Evolutionary conservation across 768 basidiomycete genomes (phyloP), one percentile per base, ranked within the genome.

Genomic region (Tylopilus plumbeoviolaceoides): DNA sequence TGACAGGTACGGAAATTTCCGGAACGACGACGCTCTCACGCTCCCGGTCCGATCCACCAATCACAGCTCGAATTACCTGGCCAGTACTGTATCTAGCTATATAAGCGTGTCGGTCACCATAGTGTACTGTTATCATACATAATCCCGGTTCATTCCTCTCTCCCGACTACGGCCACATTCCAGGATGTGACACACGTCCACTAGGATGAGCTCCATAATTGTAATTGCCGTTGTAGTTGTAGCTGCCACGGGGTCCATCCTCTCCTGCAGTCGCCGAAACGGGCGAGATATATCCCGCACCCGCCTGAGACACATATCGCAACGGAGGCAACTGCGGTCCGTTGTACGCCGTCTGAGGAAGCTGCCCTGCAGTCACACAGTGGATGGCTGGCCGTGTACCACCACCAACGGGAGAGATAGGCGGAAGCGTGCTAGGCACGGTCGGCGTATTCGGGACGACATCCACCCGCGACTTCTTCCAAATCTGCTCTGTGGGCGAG

Each of bases 401-500:
- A 44, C 51, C 47, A 35, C 54, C 45, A 18, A 46, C 54, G 17
- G 67, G 67, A 1, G 67, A 69, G 40, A 70, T 63, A 8, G 67
- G 63, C 7, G 59, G 55, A 55, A 65, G 61, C 28, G 50, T 10
- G 39, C 43, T 46, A 25, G 59, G 30, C 45, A 52, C 49, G 27
- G 55, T 25, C 35, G 55, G 63, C 21, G 33, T 5, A 20, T 48
- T 60, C 27, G 58, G 41, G 43, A 61, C 47, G 0, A 52, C 48
- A 31, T 76, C 72, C 31, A 68, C 52, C 17, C 77, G 73, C 7
- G 77, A 74, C 68, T 86, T 88, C 74, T 90, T 91, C 88, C 87
- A 90, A 33, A 83, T 78, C 55, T 78, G 79, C 60, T 87, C 87
- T 5, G 84, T 78, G 8, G 80, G 79, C 15, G 83, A 80, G 1